phyloP scores from a whole-genome alignment of 495 filamentous ascomycete genomes.

The Darksidea phi region DNA sequence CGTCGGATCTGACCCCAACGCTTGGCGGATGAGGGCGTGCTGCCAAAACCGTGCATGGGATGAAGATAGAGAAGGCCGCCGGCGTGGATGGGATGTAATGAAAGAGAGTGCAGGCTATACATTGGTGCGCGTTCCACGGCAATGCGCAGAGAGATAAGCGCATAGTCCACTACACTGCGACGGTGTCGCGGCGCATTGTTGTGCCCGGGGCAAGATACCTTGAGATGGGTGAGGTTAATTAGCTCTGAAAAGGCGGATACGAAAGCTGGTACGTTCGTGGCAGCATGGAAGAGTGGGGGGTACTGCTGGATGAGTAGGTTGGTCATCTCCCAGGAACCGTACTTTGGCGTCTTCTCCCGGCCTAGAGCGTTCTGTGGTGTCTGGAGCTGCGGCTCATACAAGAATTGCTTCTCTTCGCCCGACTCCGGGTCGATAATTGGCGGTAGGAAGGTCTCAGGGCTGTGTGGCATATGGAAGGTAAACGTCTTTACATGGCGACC shows the following conservation, averaged over 20 bases:
- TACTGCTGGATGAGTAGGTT: constrained; percentile 77
- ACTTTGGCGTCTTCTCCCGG: constrained; percentile 55
- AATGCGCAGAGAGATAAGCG: constrained; percentile 74
- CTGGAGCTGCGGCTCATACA: constrained; percentile 67
- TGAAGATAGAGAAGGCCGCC: constrained; percentile 69
- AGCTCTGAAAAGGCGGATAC: constrained; percentile 64
- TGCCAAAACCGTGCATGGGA: constrained; percentile 63
- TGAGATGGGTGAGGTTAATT: constrained; percentile 64
- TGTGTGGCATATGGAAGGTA: constrained; percentile 68
- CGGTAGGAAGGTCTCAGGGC: constrained; percentile 68
- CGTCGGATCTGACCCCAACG: constrained; percentile 72
- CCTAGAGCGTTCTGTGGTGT: constrained; percentile 26
- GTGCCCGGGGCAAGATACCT: constrained; percentile 70
- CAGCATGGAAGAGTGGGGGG: constrained; percentile 76
- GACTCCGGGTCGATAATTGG: constrained; percentile 68
- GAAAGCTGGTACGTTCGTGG: constrained; percentile 78
- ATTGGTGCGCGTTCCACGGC: constrained; percentile 67
- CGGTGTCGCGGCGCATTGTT: constrained; percentile 64
- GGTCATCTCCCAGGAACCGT: constrained; percentile 61
- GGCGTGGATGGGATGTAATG: constrained; percentile 66
- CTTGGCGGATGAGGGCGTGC: constrained; percentile 58
- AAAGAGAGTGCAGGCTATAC: constrained; percentile 58
- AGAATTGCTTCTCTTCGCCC: constrained; percentile 69
- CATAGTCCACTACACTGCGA: constrained; percentile 75
- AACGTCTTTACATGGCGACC: constrained; percentile 69